These are phyloP conservation scores for Talaromyces albobiverticillius DNA, from an alignment of 2,329 filamentous ascomycete genomes.

Conservation along the genomic window DNA sequence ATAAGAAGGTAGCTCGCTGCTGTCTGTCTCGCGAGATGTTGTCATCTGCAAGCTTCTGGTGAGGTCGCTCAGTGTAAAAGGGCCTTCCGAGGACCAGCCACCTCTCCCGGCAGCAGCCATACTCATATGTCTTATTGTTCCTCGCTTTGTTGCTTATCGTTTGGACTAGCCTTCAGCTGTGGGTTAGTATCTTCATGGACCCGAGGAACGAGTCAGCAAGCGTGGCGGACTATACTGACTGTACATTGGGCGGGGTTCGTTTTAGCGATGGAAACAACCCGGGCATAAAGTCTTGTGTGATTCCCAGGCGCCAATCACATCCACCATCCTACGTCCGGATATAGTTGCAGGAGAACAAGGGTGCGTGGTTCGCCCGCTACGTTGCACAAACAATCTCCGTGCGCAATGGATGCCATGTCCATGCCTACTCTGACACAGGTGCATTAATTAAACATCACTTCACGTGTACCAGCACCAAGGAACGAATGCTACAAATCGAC, in stretches of 20 bases:
- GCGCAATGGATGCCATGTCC: too few species aligned
- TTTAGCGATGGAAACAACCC: not conserved
- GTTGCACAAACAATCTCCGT: too few species aligned
- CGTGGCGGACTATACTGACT: not conserved
- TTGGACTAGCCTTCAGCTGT: not conserved
- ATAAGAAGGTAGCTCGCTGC: not conserved
- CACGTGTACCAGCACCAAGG: too few species aligned
- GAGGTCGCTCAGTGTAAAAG: slow-evolving; percentile 6
- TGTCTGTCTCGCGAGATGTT: not conserved
- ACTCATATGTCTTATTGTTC: not conserved
- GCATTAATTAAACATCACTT: too few species aligned
- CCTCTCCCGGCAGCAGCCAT: not conserved
- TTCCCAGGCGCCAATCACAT: too few species aligned
- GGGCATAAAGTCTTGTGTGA: not conserved
- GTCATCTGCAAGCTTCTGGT: not conserved
- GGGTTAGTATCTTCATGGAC: not conserved
- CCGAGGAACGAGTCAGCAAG: slow-evolving; percentile 7
- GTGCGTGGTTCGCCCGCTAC: too few species aligned
- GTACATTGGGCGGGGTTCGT: not conserved
- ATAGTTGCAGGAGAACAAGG: too few species aligned
- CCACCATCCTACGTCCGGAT: too few species aligned
- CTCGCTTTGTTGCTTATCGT: not conserved
- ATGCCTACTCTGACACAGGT: too few species aligned
- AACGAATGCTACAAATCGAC: too few species aligned
- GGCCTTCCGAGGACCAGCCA: not conserved